Evolutionary conservation across 257 asterid species (phyloP), one percentile per base, ranked within the genome.

Genomic region (Solanum virginianum): DNA sequence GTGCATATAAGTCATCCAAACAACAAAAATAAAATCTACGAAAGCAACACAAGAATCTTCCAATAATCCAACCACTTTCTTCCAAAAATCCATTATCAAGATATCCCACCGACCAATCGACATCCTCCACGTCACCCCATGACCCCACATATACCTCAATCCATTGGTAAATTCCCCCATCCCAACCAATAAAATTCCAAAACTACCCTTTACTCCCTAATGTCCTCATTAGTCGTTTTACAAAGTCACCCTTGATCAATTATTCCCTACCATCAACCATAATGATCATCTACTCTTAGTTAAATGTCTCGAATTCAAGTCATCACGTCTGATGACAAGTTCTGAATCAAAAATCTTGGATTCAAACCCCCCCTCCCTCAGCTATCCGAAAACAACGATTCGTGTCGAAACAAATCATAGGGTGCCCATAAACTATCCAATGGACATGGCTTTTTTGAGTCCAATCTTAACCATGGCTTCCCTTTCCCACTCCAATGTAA

Each of bases 401-500:
- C 90, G 36, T 93, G 97, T 49, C 91, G 88, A 84, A 80, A 94
- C 91, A 95, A 85, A 89, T 92, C 95, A 24, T 91, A 92, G 2
- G 98, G 98, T 54, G 94, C 87, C 98, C 98, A 95, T 2, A 95
- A 88, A 71, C 92, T 63, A 85, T 95, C 98, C 89, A 95, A 87
- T 32, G 98, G 93, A 87, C 98, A 95, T 80, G 97, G 89, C 77
- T 41, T 94, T 87, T 90, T 92, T 10, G 97, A 94, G 85, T 95
- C 98, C 11, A 95, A 89, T 56, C 98, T 86, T 39, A 95, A 49
- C 98, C 98, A 95, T 4, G 98, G 98, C 85, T 95, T 95, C 87
- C 98, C 98, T 80, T 95, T 95, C 3, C 98, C 98, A 83, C 98
- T 93, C 98, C 98, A 95, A 85, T 93, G 98, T 60, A 95, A 53